A percentile compares a stretch with the other conserved stretches of the same genome.
Conservation (phyloP, 192 early-diverging fungal genomes). For the Glomus cerebriforme region DNA sequence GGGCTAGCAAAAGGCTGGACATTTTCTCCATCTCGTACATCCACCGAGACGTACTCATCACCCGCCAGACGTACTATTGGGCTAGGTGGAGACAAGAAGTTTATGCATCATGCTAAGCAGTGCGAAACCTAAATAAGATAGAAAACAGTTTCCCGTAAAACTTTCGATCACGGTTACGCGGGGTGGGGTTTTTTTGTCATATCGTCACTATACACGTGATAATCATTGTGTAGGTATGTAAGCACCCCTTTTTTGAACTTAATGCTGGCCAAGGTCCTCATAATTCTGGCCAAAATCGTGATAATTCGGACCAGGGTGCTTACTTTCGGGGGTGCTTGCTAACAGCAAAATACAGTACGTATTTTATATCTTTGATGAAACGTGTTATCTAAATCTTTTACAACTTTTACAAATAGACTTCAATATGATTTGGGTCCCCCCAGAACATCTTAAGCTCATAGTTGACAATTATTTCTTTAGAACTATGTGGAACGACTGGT, state of each 20-base stretch:
- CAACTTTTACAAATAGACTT: conserved; percentile 10
- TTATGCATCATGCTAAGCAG: conserved; percentile 14
- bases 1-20: conserved; percentile 18
- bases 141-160: too few species aligned
- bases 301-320: too few species aligned
- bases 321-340: too few species aligned
- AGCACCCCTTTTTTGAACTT: too few species aligned
- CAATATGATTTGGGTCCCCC: conserved; percentile 21
- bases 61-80: conserved; percentile 30
- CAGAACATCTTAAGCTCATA: conserved; percentile 9
- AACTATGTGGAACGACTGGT: conserved; percentile 23
- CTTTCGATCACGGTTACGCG: too few species aligned
- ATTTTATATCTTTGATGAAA: too few species aligned
- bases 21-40: conserved; percentile 25
- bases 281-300: too few species aligned
- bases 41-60: conserved; percentile 25
- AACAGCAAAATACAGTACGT: too few species aligned
- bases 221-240: too few species aligned
- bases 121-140: background rate
- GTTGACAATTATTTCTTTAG: conserved; percentile 32
- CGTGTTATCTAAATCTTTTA: background rate
- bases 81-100: conserved; percentile 25
- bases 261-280: too few species aligned
- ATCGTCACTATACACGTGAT: too few species aligned
- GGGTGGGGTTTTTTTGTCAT: too few species aligned